Evolutionary conservation across 2,329 filamentous ascomycete species (phyloP), one percentile per base, ranked within the genome.

Genomic region (Microdochium nivale): DNA sequence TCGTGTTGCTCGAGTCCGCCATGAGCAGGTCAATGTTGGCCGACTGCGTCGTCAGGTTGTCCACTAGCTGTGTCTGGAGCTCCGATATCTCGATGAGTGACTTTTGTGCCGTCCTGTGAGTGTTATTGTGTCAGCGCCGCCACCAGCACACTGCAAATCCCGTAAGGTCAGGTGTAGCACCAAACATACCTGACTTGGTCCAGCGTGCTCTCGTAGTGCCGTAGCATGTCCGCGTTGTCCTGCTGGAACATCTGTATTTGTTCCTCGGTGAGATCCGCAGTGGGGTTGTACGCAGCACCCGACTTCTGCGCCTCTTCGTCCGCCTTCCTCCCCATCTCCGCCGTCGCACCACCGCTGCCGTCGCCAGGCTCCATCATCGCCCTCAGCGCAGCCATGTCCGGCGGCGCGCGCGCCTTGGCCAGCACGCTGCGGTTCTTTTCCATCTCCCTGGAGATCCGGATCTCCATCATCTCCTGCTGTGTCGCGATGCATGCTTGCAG

Each of bases 391-490:
- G 57, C 46, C 44, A 54, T 61, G 56, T 53, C 60, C 35, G 53
- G 64, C 33, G 53, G 64, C 56, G 63, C 69, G 50, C 76, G 74
- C 2, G 80, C 76, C 66, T 89, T 91, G 57, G 90, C 87, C 52
- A 96, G 72, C 53, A 92, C 80, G 63, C 88, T 95, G 69, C 89
- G 88, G 62, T 85, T 91, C 79, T 88, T 94, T 72, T 97, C 91
- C 67, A 92, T 78, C 66, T 95, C 89, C 51, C 94, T 77, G 62
- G 84, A 83, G 58, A 97, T 75, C 60, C 94, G 75, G 62, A 88
- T 87, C 71, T 96, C 91, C 78, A 97, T 96, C 90, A 97, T 96
- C 49, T 79, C 80, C 60, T 89, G 84, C 73, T 97, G 92, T 56
- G 86, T 83, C 60, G 82, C 78, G 43, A 87, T 86, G 52, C 86